Conservation (phyloP, 306 rosid genomes). For the Carpinus fangiana region DNA sequence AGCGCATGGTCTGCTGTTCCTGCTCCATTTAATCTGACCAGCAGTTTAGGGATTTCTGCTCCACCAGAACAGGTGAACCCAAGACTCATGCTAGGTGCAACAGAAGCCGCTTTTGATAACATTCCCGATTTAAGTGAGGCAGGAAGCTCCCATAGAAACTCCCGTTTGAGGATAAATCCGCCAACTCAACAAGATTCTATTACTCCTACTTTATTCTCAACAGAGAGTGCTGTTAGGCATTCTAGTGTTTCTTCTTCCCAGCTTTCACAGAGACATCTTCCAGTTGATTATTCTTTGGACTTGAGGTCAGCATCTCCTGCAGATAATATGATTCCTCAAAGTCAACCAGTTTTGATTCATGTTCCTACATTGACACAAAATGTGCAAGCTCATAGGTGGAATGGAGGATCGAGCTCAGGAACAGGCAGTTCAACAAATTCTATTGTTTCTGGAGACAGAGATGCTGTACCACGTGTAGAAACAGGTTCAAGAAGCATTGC, state of each 20-base stretch:
- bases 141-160: conserved; percentile 62
- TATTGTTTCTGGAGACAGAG: conserved; percentile 46
- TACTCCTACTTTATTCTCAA: conserved; percentile 42
- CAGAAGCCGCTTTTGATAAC: conserved; percentile 48
- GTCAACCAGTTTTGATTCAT: conserved; percentile 52
- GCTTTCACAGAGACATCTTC: conserved; percentile 47
- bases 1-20: conserved; percentile 54
- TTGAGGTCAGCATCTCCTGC: conserved; percentile 53
- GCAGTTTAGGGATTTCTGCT: conserved; percentile 46
- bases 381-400: conserved; percentile 65
- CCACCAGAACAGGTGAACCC: conserved; percentile 55
- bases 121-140: conserved; percentile 49
- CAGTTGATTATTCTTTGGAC: conserved; percentile 56
- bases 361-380: conserved; percentile 69
- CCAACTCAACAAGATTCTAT: conserved; percentile 56
- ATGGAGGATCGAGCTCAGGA: conserved; percentile 67
- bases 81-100: conserved; percentile 51
- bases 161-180: conserved; percentile 66
- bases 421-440: conserved; percentile 51
- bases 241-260: conserved; percentile 54
- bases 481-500: conserved; percentile 56
- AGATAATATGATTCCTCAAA: conserved; percentile 60
- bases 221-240: conserved; percentile 57
- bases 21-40: conserved; percentile 45
- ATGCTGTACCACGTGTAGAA: conserved; percentile 50